Evolutionary conservation across 257 asterid species (phyloP).

Genomic region (Solanum corneliomulleri): DNA sequence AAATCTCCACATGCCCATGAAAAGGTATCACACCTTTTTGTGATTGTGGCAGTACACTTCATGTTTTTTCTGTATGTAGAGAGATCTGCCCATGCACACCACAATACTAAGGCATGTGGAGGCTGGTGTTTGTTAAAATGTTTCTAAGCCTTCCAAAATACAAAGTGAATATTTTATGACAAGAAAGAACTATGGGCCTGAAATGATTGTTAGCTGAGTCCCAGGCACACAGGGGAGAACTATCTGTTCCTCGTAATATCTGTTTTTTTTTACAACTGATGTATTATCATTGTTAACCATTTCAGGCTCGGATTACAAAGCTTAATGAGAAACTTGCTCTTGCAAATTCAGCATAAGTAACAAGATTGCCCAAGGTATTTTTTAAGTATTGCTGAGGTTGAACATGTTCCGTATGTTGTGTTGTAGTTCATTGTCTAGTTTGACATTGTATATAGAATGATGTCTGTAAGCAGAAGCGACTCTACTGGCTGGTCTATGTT

Average conservation of each 20-base stretch:
- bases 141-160: background rate
- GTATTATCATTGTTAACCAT: background rate
- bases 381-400: background rate
- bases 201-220: background rate
- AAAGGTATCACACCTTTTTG: background rate
- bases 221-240: background rate
- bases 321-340: constrained; percentile 48
- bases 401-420: background rate
- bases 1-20: background rate
- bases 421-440: background rate
- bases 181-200: background rate
- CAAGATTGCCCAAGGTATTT: background rate
- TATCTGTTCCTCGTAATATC: background rate
- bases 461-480: background rate
- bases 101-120: background rate
- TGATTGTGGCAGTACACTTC: background rate
- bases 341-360: constrained; percentile 16
- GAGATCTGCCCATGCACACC: background rate
- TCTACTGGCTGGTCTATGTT: background rate
- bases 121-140: background rate
- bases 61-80: background rate
- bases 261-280: background rate
- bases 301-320: constrained; percentile 57
- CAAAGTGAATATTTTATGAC: background rate
- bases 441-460: background rate